Base-by-base conservation (phyloP, 345 rosid genomes). In the Salix dunnii region DNA sequence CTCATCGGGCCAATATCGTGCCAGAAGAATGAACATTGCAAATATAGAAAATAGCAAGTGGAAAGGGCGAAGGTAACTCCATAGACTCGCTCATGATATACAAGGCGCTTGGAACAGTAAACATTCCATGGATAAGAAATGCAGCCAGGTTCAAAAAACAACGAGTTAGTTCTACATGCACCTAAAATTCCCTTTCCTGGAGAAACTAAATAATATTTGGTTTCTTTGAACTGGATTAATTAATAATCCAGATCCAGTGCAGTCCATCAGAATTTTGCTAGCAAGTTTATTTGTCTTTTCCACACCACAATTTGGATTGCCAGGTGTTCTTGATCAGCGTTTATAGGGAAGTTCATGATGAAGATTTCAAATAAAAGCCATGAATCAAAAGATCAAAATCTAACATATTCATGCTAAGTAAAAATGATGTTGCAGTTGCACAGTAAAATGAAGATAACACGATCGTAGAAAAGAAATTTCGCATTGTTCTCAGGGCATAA, bases 381-480 rank as follows among this genome's bases (percentile, higher is more conserved):
- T 63, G 27, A 66, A 62, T 16, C 67, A 68, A 48, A 67, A 60
- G 69, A 62, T 16, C 67, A 68, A 48, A 67, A 60, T 66, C 67
- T 70, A 76, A 72, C 76, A 76, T 25, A 6, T 71, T 68, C 76
- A 25, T 71, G 69, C 81, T 76, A 68, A 7, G 80, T 76, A 70
- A 74, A 83, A 82, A 42, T 42, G 46, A 42, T 8, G 4, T 42
- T 72, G 76, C 83, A 31, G 83, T 51, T 75, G 68, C 69, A 21
- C 75, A 61, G 28, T 70, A 67, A 76, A 49, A 73, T 21, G 49
- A 25, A 66, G 53, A 27, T n/a, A 58, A 70, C 63, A 51, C 49
- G 61, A 73, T 46, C 61, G 55, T 72, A 31, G 63, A 72, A 20
- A 30, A n/a, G 17, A 53, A 55, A 76, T 51, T 42, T 64, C 76